Conservation (phyloP, 2,329 filamentous ascomycete species). For the Colletotrichum paranaense region DNA sequence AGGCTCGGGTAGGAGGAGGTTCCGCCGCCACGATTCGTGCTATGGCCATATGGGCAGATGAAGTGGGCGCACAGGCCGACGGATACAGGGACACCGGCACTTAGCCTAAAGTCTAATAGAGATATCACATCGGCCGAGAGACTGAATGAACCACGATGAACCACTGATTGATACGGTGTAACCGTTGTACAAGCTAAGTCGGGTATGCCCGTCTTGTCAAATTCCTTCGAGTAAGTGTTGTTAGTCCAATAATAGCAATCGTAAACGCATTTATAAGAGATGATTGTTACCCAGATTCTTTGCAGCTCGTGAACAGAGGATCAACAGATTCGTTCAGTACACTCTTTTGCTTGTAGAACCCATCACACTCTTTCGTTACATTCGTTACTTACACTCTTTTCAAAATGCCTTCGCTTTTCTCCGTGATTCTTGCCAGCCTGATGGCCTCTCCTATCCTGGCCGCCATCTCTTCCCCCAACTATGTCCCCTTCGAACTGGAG, state of each 20-base stretch:
- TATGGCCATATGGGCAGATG: neutral
- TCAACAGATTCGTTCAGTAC: neutral
- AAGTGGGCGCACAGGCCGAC: neutral
- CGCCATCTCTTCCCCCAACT: constrained; percentile 4
- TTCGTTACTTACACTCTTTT: neutral
- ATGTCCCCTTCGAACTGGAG: neutral
- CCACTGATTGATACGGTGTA: neutral
- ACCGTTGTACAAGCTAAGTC: neutral
- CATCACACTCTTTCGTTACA: neutral
- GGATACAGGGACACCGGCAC: too few species aligned
- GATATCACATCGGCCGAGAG: neutral
- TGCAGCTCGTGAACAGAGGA: neutral
- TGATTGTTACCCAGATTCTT: neutral
- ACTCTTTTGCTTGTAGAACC: neutral
- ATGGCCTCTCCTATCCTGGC: neutral
- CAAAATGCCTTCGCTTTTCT: neutral
- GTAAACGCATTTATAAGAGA: neutral
- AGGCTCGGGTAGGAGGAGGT: neutral
- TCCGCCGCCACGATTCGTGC: neutral
- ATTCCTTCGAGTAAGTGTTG: neutral
- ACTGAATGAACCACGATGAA: neutral
- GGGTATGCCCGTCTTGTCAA: neutral
- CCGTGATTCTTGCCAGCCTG: neutral
- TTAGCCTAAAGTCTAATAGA: neutral
- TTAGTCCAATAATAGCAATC: neutral